A percentile compares a stretch with the other conserved stretches of the same genome.
These are phyloP conservation scores for Tulasnella sp. DNA, from an alignment of 768 basidiomycete species.

Conservation along the genomic window DNA sequence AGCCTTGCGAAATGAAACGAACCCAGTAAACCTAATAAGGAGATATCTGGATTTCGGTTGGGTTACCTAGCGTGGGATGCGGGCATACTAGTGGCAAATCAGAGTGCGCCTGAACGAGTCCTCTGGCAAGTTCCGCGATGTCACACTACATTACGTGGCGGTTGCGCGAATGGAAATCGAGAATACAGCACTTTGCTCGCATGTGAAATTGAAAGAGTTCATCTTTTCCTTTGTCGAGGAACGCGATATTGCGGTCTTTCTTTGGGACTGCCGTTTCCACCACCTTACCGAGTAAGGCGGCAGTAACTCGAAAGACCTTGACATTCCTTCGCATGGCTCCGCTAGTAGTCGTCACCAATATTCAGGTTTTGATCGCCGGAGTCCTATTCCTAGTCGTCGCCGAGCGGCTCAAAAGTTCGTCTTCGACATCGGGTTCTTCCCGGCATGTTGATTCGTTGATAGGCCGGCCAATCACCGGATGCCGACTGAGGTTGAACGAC, in stretches of 20 bases:
- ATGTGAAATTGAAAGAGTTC: not conserved
- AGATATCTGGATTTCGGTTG: not conserved
- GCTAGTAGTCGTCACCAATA: not conserved
- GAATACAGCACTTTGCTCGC: not conserved
- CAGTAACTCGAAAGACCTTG: not conserved
- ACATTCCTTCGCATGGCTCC: not conserved
- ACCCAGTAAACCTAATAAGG: not conserved
- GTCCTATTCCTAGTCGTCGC: not conserved
- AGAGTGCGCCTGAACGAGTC: not conserved
- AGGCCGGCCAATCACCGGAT: not conserved
- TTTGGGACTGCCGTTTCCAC: not conserved
- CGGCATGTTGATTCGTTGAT: not conserved
- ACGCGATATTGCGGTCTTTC: not conserved
- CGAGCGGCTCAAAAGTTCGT: not conserved
- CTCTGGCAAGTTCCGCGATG: not conserved
- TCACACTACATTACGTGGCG: not conserved
- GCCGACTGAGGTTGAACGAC: not conserved
- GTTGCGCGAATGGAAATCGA: not conserved
- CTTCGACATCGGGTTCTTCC: not conserved
- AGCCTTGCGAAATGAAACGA: not conserved
- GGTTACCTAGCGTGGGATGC: not conserved
- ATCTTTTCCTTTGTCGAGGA: not conserved
- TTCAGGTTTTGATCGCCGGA: not conserved
- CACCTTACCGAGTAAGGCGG: not conserved
- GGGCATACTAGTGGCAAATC: not conserved